phyloP scores from a whole-genome alignment of 176 grass and related monocot species.

The Luzula sylvatica region DNA sequence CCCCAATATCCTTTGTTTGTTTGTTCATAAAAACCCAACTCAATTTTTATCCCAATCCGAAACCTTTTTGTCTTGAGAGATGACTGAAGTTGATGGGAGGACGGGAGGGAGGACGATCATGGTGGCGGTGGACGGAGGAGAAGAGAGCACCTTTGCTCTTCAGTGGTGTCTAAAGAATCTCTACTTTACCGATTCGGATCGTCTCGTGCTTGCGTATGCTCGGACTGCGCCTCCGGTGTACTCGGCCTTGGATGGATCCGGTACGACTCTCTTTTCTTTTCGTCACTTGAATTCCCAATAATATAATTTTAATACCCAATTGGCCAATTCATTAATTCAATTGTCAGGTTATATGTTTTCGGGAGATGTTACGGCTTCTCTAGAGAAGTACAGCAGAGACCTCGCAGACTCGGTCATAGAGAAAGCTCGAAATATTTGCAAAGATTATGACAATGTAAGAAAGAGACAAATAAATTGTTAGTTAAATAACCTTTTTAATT shows the following conservation, averaged over 20 bases:
- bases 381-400: slow-evolving; percentile 57
- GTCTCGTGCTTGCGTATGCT: slow-evolving; percentile 54
- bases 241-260: slow-evolving; percentile 47
- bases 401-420: slow-evolving; percentile 54
- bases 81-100: no score
- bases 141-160: slow-evolving; percentile 62
- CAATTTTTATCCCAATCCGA: no score
- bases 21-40: no score
- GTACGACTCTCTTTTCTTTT: slow-evolving; percentile 21
- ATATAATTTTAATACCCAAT: neutral
- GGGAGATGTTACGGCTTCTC: slow-evolving; percentile 40
- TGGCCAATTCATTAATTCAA: neutral
- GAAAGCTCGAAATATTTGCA: slow-evolving; percentile 54
- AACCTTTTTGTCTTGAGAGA: no score
- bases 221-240: slow-evolving; percentile 32
- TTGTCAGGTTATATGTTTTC: slow-evolving; percentile 29
- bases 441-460: slow-evolving; percentile 32
- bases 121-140: slow-evolving; percentile 76
- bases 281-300: neutral
- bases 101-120: slow-evolving; percentile 25
- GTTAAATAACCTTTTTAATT: neutral
- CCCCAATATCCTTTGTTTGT: no score
- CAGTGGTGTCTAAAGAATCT: slow-evolving; percentile 62
- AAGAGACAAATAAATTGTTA: neutral
- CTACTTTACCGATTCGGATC: slow-evolving; percentile 22